Evolutionary conservation across 345 rosid genomes (phyloP).

Genomic region (Dipteronia sinensis): DNA sequence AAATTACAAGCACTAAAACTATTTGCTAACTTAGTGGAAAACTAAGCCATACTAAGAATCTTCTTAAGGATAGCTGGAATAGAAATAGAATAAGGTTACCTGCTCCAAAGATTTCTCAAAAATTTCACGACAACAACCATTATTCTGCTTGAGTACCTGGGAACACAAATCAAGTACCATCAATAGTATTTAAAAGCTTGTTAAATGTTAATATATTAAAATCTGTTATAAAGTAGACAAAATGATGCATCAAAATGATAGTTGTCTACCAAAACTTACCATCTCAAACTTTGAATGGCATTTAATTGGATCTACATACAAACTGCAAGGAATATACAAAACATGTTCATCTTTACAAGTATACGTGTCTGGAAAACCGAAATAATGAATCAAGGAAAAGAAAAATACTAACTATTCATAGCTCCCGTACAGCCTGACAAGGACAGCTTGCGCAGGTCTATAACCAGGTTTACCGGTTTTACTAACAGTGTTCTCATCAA

Average conservation of each 20-base stretch:
- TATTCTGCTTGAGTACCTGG: conserved; percentile 44
- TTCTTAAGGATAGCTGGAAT: not conserved
- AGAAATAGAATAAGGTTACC: conserved; percentile 28
- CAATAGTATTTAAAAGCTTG: not conserved
- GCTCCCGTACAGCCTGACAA: conserved; percentile 60
- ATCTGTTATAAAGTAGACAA: not conserved
- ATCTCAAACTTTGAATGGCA: conserved; percentile 40
- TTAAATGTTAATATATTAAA: not conserved
- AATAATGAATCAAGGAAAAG: conserved; percentile 12
- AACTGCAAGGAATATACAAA: conserved; percentile 34
- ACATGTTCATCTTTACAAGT: conserved; percentile 8
- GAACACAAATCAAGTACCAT: conserved; percentile 7
- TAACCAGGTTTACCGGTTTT: conserved; percentile 31
- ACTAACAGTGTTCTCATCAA: conserved; percentile 36
- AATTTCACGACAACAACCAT: conserved; percentile 36
- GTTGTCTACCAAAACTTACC: conserved; percentile 29
- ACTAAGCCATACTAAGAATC: not conserved
- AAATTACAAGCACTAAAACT: not conserved
- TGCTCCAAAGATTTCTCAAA: conserved; percentile 46
- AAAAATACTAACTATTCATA: conserved; percentile 43
- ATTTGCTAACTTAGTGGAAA: not conserved
- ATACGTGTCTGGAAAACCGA: not conserved
- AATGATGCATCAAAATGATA: not conserved
- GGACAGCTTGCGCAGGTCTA: conserved; percentile 33
- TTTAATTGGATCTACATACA: conserved; percentile 44